Evolutionary conservation across 139 green algal genomes (phyloP), one percentile per base, ranked within the genome.

Genomic region (Coelastrella sp.): DNA sequence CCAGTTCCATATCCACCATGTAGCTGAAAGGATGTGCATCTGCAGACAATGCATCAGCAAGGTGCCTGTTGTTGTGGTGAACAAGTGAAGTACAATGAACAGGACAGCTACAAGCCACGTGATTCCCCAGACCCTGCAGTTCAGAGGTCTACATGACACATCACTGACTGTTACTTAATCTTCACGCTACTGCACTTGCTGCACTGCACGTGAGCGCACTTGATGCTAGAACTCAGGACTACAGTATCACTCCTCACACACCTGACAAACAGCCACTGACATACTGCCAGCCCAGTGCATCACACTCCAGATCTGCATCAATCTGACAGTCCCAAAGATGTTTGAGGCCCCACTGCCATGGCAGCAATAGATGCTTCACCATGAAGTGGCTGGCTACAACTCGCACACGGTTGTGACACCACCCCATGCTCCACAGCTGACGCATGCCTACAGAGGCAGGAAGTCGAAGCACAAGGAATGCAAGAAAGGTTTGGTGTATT

Each of bases 341-440:
- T 90, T 98, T 98, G 21, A 98, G 92, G 15, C 96, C 96, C 96
- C 96, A 98, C 89, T 98, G 95, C 94, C 96, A 97, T 0, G 92
- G 94, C 82, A 97, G 93, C 87, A 98, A 90, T 88, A 98, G 93
- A 89, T 98, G 93, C 90, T 98, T 98, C 32, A 96, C 93, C 63
- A 96, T 88, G 90, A 98, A 98, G 57, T 87, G 93, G 4, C 92
- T 92, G 35, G 87, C 89, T 38, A 98, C 89, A 37, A 98, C 93
- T 23, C 95, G 91, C 50, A 91, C 80, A 60, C 93, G 89, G 90
- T 98, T 98, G 89, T 97, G 95, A 76, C 93, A 85, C 94, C 95
- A 98, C 32, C 95, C 95, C 45, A 91, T 96, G 67, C 84, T 89
- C 93, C 93, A 98, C 76, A 98, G 90, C 93, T 98, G 89, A 15